phyloP scores from a whole-genome alignment of 495 filamentous ascomycete genomes.

The Podospora sp. region DNA sequence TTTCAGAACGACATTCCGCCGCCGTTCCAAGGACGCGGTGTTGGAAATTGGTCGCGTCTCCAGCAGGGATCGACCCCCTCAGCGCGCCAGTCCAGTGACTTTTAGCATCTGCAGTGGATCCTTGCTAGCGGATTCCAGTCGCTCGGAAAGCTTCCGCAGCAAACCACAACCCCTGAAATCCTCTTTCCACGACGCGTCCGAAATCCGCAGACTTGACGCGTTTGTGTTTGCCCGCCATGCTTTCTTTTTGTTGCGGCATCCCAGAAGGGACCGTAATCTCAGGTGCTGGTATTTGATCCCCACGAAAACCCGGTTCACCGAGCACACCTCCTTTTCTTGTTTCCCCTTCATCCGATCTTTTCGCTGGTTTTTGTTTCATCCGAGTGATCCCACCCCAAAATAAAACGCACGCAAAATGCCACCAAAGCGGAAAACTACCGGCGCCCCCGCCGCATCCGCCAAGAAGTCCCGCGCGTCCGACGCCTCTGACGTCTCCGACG shows the following conservation, averaged over 20 bases:
- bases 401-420: constrained; percentile 3
- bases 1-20: too few relatives aligned
- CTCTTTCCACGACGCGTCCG: too few relatives aligned
- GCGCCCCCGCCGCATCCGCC: background rate
- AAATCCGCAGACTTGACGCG: too few relatives aligned
- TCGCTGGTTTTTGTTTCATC: background rate
- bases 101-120: background rate
- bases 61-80: background rate
- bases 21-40: too few relatives aligned
- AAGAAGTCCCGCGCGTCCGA: constrained; percentile 12
- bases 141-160: too few relatives aligned
- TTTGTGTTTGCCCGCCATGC: too few relatives aligned
- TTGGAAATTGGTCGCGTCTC: too few relatives aligned
- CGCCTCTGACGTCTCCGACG: background rate
- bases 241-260: too few relatives aligned
- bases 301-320: too few relatives aligned
- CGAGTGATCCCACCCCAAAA: background rate
- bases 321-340: background rate
- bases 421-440: constrained; percentile 4
- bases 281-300: too few relatives aligned
- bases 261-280: too few relatives aligned
- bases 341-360: background rate
- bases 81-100: background rate
- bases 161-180: too few relatives aligned
- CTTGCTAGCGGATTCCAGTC: background rate